Conservation (phyloP, 2,329 filamentous ascomycete genomes). For the Blastomyces parvus region DNA sequence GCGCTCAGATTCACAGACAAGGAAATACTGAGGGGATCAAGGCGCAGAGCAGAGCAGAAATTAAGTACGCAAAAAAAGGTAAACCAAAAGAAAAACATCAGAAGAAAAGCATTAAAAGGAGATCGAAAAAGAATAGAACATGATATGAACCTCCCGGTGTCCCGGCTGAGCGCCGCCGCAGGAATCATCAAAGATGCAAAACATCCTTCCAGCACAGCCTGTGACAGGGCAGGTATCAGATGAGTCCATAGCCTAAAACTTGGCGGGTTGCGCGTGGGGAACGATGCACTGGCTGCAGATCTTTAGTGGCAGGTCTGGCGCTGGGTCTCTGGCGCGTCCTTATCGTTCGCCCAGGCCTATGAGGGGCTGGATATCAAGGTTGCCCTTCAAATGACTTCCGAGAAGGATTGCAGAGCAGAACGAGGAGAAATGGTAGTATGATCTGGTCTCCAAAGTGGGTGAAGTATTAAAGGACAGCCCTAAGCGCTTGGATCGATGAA, state of each 20-base stretch:
- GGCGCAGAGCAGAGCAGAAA: not conserved
- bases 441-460: not conserved
- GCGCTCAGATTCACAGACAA: not conserved
- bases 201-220: not conserved
- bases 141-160: not conserved
- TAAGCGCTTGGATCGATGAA: not conserved
- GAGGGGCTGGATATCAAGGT: not conserved
- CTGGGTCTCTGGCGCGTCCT: not conserved
- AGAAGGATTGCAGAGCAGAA: not conserved
- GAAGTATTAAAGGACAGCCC: not conserved
- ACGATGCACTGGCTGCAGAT: not conserved
- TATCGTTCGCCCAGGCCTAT: not conserved
- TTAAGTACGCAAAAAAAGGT: not conserved
- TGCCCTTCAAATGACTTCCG: no score
- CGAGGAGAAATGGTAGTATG: not conserved
- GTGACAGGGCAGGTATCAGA: constrained; percentile 7
- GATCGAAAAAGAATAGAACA: not conserved
- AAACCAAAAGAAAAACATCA: not conserved
- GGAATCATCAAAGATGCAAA: not conserved
- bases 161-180: not conserved
- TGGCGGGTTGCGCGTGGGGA: not conserved
- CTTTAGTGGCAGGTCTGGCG: no score
- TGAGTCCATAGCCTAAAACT: not conserved
- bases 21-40: not conserved
- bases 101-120: not conserved